phyloP scores from a whole-genome alignment of 306 rosid species.

The apple (Malus domestica) region DNA sequence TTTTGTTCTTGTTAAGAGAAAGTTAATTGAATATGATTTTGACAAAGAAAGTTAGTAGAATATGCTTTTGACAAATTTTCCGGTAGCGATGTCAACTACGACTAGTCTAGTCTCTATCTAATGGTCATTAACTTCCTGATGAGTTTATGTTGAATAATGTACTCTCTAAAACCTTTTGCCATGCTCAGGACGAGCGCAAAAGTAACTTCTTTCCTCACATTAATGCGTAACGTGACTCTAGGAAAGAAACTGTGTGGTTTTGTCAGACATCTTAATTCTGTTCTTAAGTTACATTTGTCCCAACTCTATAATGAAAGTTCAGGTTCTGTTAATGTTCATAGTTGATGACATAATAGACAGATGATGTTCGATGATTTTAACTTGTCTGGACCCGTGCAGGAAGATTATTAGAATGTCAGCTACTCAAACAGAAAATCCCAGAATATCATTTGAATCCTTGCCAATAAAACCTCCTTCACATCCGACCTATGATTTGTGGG shows the following conservation, averaged over 20 bases:
- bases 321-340: neutral
- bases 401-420: conserved; percentile 44
- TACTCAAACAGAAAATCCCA: conserved; percentile 23
- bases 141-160: neutral
- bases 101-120: neutral
- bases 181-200: neutral
- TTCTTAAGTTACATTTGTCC: neutral
- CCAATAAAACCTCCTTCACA: conserved; percentile 68
- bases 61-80: neutral
- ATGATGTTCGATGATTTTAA: neutral
- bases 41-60: neutral
- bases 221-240: neutral
- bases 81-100: neutral
- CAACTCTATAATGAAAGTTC: neutral
- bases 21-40: neutral
- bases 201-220: neutral
- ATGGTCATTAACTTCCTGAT: neutral
- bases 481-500: conserved; percentile 83
- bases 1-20: neutral
- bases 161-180: neutral
- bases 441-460: conserved; percentile 36
- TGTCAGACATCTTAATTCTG: neutral
- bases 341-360: neutral
- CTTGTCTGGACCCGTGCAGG: conserved; percentile 28
- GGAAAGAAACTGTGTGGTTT: neutral